phyloP scores from a whole-genome alignment of 2,329 filamentous ascomycete genomes.

The Exophiala sp. region DNA sequence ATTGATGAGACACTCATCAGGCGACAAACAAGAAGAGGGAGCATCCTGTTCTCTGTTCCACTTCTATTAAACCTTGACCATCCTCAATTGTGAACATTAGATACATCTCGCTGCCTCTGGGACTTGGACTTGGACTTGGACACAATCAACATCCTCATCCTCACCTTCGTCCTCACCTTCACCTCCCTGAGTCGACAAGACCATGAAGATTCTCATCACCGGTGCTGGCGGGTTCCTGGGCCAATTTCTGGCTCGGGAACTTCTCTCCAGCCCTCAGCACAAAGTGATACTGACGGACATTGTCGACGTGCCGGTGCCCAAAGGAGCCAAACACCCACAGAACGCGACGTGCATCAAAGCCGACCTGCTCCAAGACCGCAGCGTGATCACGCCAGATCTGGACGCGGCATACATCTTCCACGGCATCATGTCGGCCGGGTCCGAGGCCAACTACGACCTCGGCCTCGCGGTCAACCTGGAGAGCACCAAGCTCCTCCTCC shows the following conservation, averaged over 20 bases:
- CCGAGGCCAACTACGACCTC: slow-evolving; percentile 56
- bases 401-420: slow-evolving; percentile 57
- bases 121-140: too few relatives aligned
- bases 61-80: too few relatives aligned
- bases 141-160: too few relatives aligned
- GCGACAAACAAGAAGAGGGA: too few relatives aligned
- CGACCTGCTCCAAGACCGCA: slow-evolving; percentile 47
- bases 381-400: slow-evolving; percentile 39
- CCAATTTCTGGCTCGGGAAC: slow-evolving; percentile 53
- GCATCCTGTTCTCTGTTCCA: too few relatives aligned
- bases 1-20: too few relatives aligned
- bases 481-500: slow-evolving; percentile 51
- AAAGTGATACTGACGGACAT: slow-evolving; percentile 55
- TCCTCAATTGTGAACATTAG: too few relatives aligned
- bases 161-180: background rate
- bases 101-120: too few relatives aligned
- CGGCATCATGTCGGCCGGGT: slow-evolving; percentile 61
- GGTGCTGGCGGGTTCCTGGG: slow-evolving; percentile 61
- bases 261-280: slow-evolving; percentile 46
- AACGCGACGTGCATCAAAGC: slow-evolving; percentile 48
- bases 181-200: too few relatives aligned
- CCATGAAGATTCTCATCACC: slow-evolving; percentile 55
- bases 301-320: slow-evolving; percentile 47
- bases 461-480: slow-evolving; percentile 58
- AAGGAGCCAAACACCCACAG: slow-evolving; percentile 44